Evolutionary conservation across 768 basidiomycete genomes (phyloP).

Genomic region (Fistulinella prunicolor): DNA sequence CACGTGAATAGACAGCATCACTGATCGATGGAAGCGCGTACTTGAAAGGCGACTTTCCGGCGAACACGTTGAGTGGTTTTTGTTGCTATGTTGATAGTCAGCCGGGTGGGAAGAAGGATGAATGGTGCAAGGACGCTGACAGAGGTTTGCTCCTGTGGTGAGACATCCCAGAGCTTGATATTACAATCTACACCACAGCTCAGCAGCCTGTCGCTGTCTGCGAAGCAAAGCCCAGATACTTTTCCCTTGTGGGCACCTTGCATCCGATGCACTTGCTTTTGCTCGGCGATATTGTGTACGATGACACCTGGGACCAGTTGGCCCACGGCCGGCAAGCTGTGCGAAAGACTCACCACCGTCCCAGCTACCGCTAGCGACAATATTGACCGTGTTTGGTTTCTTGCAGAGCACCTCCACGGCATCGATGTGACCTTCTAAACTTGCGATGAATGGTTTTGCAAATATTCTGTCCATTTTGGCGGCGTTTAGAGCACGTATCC

Average conservation of each 20-base stretch:
- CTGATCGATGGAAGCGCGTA: slow-evolving; percentile 34
- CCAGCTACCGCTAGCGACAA: slow-evolving; percentile 90
- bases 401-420: slow-evolving; percentile 85
- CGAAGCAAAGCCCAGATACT: slow-evolving; percentile 78
- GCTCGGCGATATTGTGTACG: slow-evolving; percentile 72
- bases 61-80: slow-evolving; percentile 73
- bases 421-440: slow-evolving; percentile 90
- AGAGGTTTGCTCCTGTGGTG: slow-evolving; percentile 35
- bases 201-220: slow-evolving; percentile 57
- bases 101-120: not conserved
- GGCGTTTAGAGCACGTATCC: slow-evolving; percentile 90
- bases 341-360: slow-evolving; percentile 74
- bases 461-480: slow-evolving; percentile 97
- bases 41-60: slow-evolving; percentile 92
- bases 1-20: not conserved
- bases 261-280: slow-evolving; percentile 52
- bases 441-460: slow-evolving; percentile 92
- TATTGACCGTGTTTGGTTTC: slow-evolving; percentile 67
- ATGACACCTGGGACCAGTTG: slow-evolving; percentile 60
- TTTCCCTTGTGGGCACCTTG: slow-evolving; percentile 81
- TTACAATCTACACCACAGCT: slow-evolving; percentile 83
- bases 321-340: not conserved
- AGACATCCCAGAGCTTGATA: slow-evolving; percentile 76
- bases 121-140: slow-evolving; percentile 28
- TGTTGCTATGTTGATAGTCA: slow-evolving; percentile 28